A percentile compares a stretch with the other conserved stretches of the same genome.
Conservation (phyloP, 805 yeast genomes). For the Ogataea ganodermae region DNA sequence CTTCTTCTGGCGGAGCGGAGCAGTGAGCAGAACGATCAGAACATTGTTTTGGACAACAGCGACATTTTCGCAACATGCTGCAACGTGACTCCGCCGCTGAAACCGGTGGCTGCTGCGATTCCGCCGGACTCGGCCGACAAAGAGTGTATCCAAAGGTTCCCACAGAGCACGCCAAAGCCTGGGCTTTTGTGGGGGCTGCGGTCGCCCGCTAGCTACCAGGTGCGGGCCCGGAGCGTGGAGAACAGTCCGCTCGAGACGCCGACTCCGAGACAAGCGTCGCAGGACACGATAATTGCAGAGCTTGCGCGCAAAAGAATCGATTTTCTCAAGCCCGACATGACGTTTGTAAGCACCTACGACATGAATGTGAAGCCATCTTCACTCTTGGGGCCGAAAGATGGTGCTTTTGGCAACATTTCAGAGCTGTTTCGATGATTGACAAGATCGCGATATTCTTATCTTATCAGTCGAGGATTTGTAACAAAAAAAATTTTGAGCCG, state of each 20-base stretch:
- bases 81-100: conserved; percentile 2
- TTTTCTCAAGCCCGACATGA: background rate
- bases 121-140: background rate
- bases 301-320: conserved; percentile 1
- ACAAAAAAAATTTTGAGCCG: conserved; percentile 2
- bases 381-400: conserved; percentile 7
- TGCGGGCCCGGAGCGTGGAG: background rate
- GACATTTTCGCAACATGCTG: background rate
- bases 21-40: background rate
- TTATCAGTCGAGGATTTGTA: background rate
- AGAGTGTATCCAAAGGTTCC: conserved; percentile 1
- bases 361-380: conserved; percentile 2
- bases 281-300: conserved; percentile 1
- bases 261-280: background rate
- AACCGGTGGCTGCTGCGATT: background rate
- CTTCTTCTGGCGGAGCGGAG: background rate
- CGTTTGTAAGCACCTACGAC: background rate
- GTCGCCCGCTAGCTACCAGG: background rate
- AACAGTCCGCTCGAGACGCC: background rate
- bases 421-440: conserved; percentile 3
- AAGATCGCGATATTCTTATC: background rate
- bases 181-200: background rate
- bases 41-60: background rate
- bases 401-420: conserved; percentile 6
- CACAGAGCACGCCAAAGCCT: conserved; percentile 7